phyloP scores from a whole-genome alignment of 1,284 basidiomycete species.

The Trametes sp. region DNA sequence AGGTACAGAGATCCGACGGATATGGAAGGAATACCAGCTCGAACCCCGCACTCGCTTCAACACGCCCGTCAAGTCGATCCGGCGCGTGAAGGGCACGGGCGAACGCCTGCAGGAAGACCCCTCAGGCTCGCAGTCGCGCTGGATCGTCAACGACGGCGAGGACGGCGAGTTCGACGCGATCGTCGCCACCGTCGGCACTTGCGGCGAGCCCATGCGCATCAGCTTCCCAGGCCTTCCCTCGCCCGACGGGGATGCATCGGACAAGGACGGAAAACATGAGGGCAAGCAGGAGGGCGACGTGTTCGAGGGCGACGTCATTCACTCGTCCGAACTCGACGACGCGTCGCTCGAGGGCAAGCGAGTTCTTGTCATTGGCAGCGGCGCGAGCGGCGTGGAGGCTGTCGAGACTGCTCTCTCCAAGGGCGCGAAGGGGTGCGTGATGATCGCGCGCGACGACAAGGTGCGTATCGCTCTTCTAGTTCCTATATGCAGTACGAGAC shows the following conservation, averaged over 20 bases:
- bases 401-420: constrained; percentile 60
- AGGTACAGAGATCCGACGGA: constrained; percentile 52
- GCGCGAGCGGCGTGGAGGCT: constrained; percentile 68
- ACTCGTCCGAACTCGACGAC: constrained; percentile 59
- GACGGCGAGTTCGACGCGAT: constrained; percentile 65
- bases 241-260: constrained; percentile 15
- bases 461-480: constrained; percentile 21
- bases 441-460: constrained; percentile 54
- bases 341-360: constrained; percentile 53
- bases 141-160: constrained; percentile 59
- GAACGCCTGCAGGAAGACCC: constrained; percentile 29
- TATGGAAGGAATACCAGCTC: constrained; percentile 65
- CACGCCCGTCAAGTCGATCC: constrained; percentile 49
- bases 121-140: constrained; percentile 47
- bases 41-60: constrained; percentile 59
- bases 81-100: constrained; percentile 35
- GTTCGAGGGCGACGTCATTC: constrained; percentile 56
- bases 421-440: constrained; percentile 53
- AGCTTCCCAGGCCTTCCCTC: constrained; percentile 56
- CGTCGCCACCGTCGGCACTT: constrained; percentile 65
- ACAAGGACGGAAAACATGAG: constrained; percentile 23
- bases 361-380: constrained; percentile 62
- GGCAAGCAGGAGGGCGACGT: constrained; percentile 33
- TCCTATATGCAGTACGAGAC: neutral
- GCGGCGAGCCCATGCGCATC: constrained; percentile 60